phyloP scores from a whole-genome alignment of 2,329 filamentous ascomycete species.

The Scedosporium minutisporum region DNA sequence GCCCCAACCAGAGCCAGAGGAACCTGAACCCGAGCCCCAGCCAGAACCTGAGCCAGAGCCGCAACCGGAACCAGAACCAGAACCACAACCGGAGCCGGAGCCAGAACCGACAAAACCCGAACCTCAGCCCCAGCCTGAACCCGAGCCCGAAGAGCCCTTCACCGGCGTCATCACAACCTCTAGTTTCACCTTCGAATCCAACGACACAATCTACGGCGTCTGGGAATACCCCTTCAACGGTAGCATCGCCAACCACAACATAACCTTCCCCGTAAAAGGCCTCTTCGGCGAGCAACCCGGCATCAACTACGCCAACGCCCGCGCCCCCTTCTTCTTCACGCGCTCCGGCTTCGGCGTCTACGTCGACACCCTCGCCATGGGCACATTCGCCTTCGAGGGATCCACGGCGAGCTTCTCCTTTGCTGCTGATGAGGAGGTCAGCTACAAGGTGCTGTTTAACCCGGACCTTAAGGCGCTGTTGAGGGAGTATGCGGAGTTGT shows the following conservation, averaged over 20 bases:
- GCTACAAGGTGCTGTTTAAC: not conserved
- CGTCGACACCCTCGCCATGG: conserved; percentile 1
- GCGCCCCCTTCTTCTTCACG: not conserved
- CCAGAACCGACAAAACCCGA: not conserved
- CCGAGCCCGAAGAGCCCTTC: not conserved
- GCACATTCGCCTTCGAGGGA: not conserved
- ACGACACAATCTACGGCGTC: not conserved
- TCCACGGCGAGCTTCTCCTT: not conserved
- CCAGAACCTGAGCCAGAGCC: not conserved
- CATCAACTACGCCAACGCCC: conserved; percentile 1
- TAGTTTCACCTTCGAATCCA: not conserved
- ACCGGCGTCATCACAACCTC: not conserved
- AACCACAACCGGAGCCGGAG: not conserved
- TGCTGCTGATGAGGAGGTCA: not conserved
- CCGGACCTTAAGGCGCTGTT: not conserved
- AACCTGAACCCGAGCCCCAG: not conserved
- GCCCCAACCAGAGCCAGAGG: not conserved
- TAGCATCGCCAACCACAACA: not conserved
- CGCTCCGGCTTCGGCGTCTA: conserved; percentile 1
- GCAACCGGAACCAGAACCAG: not conserved
- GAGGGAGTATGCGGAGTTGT: not conserved
- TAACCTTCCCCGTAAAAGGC: not conserved
- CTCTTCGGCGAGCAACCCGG: not conserved
- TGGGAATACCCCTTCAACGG: conserved; percentile 1
- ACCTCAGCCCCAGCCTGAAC: not conserved